Evolutionary conservation across 2,329 filamentous ascomycete genomes (phyloP).

Genomic region (Gnomoniopsis sp.): DNA sequence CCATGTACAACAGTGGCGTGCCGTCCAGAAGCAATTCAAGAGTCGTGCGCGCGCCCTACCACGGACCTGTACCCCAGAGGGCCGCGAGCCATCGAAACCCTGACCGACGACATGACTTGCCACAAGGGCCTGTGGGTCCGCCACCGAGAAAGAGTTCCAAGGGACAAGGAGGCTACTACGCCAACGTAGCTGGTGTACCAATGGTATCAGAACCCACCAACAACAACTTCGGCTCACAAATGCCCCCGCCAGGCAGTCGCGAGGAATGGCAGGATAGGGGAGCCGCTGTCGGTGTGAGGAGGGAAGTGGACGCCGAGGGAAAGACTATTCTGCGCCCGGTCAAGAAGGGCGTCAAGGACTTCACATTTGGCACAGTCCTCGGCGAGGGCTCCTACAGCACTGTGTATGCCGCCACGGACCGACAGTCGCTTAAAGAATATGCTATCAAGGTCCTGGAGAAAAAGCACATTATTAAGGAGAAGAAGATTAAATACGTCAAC

Average conservation of each 20-base stretch:
- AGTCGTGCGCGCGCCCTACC: constrained; percentile 52
- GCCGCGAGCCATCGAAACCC: constrained; percentile 66
- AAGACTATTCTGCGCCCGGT: constrained; percentile 77
- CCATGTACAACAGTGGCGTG: constrained; percentile 43
- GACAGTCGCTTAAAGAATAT: constrained; percentile 92
- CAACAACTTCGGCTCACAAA: constrained; percentile 35
- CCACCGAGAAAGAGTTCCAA: constrained; percentile 76
- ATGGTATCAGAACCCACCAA: constrained; percentile 27
- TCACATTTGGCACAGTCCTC: constrained; percentile 84
- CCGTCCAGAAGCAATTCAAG: constrained; percentile 62
- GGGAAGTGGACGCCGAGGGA: constrained; percentile 82
- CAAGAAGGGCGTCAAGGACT: constrained; percentile 97
- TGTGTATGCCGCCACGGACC: constrained; percentile 87
- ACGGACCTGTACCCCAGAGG: constrained; percentile 59
- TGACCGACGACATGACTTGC: constrained; percentile 46
- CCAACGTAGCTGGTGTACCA: constrained; percentile 42
- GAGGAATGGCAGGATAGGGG: constrained; percentile 97
- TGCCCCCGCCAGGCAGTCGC: constrained; percentile 54
- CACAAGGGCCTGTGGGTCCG: constrained; percentile 48
- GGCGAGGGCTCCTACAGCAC: constrained; percentile 98
- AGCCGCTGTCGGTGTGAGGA: constrained; percentile 77
- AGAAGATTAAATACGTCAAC: constrained; percentile 99
- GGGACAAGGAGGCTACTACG: constrained; percentile 59
- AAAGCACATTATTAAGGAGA: constrained; percentile 98
- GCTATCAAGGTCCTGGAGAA: constrained; percentile 98